These are phyloP conservation scores for Xanthoconium separans DNA, from an alignment of 1,284 basidiomycete species.

Conservation along the genomic window DNA sequence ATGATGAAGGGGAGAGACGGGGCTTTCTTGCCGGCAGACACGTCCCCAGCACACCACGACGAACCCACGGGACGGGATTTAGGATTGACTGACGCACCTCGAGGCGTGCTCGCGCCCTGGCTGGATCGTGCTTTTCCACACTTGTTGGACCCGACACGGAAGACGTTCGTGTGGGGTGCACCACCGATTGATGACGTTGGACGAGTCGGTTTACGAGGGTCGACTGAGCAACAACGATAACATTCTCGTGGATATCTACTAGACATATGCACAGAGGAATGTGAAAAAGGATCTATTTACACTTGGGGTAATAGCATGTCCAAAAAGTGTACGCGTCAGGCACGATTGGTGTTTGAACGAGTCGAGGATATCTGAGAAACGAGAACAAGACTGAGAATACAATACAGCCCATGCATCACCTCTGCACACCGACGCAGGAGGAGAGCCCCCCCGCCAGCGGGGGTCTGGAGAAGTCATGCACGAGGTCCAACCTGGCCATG, in stretches of 20 bases:
- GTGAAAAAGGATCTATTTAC: background rate
- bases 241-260: background rate
- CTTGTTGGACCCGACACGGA: slow-evolving; percentile 55
- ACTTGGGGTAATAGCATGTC: no score
- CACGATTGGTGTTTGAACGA: background rate
- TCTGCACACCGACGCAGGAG: slow-evolving; percentile 56
- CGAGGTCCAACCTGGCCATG: slow-evolving; percentile 19
- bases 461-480: slow-evolving; percentile 57
- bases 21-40: background rate
- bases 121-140: slow-evolving; percentile 48
- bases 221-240: slow-evolving; percentile 1
- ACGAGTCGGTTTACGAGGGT: slow-evolving; percentile 28
- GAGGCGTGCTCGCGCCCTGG: slow-evolving; percentile 45
- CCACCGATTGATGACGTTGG: slow-evolving; percentile 62
- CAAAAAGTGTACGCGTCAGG: background rate
- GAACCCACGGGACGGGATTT: background rate
- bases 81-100: background rate
- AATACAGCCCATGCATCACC: slow-evolving; percentile 39
- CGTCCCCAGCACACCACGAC: background rate
- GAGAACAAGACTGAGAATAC: background rate
- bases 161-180: slow-evolving; percentile 69
- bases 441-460: slow-evolving; percentile 41
- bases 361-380: background rate
- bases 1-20: slow-evolving; percentile 33
- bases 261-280: background rate